phyloP scores from a whole-genome alignment of 129 eudicot genomes.

The Chrysanthemum lavandulifolium region DNA sequence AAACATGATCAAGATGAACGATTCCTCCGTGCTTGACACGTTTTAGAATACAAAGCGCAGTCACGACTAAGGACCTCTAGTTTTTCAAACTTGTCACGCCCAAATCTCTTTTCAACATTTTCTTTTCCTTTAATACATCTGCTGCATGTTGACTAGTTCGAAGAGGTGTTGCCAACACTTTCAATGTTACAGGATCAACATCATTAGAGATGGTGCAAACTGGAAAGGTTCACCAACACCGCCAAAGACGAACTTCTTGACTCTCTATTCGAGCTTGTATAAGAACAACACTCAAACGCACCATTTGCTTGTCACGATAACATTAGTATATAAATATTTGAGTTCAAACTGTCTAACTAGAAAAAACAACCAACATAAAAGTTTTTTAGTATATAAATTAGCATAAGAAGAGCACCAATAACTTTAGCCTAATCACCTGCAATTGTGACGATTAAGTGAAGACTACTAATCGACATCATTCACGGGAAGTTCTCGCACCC shows the following conservation, averaged over 20 bases:
- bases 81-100: slow-evolving; percentile 65
- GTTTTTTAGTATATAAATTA: background rate
- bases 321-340: background rate
- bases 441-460: slow-evolving; percentile 33
- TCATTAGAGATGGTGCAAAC: slow-evolving; percentile 40
- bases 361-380: background rate
- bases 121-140: slow-evolving; percentile 33
- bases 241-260: slow-evolving; percentile 88
- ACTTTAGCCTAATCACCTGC: slow-evolving; percentile 41
- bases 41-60: slow-evolving; percentile 75
- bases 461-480: slow-evolving; percentile 34
- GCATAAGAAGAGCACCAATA: slow-evolving; percentile 13
- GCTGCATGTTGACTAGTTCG: slow-evolving; percentile 34
- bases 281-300: slow-evolving; percentile 65
- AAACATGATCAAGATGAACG: slow-evolving; percentile 49
- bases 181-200: slow-evolving; percentile 46
- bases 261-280: slow-evolving; percentile 86
- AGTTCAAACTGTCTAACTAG: background rate
- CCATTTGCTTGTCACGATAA: slow-evolving; percentile 56
- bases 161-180: slow-evolving; percentile 73
- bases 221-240: slow-evolving; percentile 60
- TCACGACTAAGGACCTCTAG: slow-evolving; percentile 83
- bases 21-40: slow-evolving; percentile 63
- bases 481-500: slow-evolving; percentile 44
- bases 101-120: slow-evolving; percentile 51